Conservation (phyloP, 768 basidiomycete genomes). For the Lactarius vividus region DNA sequence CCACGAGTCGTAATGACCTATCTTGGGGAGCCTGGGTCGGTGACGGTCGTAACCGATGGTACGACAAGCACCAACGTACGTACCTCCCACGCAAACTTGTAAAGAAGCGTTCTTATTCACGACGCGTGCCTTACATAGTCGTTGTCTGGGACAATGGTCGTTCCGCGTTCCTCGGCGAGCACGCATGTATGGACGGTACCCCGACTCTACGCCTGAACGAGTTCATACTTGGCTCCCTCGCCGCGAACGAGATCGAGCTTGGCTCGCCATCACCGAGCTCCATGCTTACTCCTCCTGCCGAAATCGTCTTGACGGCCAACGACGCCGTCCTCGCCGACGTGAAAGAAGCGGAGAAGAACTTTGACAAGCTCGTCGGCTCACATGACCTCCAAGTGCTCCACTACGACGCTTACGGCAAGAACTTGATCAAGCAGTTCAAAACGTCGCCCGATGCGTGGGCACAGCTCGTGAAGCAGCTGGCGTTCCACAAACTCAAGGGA, state of each 20-base stretch:
- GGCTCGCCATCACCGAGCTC: slow-evolving; percentile 41
- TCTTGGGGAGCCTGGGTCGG: slow-evolving; percentile 88
- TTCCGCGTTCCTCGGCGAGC: slow-evolving; percentile 88
- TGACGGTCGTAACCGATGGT: slow-evolving; percentile 88
- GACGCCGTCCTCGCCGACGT: slow-evolving; percentile 51
- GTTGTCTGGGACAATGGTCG: slow-evolving; percentile 94
- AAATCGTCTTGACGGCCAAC: slow-evolving; percentile 71
- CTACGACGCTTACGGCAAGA: slow-evolving; percentile 69
- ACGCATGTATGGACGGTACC: slow-evolving; percentile 91
- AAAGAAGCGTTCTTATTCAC: slow-evolving; percentile 1
- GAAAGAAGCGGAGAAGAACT: slow-evolving; percentile 56
- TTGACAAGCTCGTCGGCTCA: slow-evolving; percentile 67
- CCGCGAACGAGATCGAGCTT: slow-evolving; percentile 72
- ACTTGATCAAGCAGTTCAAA: slow-evolving; percentile 75
- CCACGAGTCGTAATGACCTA: slow-evolving; percentile 76
- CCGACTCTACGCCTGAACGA: slow-evolving; percentile 95
- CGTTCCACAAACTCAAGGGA: slow-evolving; percentile 81
- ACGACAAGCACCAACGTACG: slow-evolving; percentile 93
- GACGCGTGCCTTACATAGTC: slow-evolving; percentile 52
- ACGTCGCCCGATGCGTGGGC: slow-evolving; percentile 92
- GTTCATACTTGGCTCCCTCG: slow-evolving; percentile 78
- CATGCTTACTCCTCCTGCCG: slow-evolving; percentile 44
- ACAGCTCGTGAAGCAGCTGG: slow-evolving; percentile 94
- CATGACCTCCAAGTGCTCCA: slow-evolving; percentile 62
- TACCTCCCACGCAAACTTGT: slow-evolving; percentile 18